Conservation (phyloP, 345 rosid genomes). For the Hibiscus mutabilis region DNA sequence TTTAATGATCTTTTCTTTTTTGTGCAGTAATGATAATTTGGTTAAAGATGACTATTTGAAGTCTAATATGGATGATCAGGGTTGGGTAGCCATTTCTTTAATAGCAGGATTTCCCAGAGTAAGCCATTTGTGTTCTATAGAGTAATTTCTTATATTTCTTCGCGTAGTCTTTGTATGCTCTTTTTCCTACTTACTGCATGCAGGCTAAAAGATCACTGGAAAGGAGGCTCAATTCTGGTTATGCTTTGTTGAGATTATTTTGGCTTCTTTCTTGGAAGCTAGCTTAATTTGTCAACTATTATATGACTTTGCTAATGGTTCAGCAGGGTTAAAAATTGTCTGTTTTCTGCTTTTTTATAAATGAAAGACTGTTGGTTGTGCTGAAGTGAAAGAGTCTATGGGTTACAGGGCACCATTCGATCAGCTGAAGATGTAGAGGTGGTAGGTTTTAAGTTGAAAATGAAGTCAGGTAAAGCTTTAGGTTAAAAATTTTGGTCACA, state of each 20-base stretch:
- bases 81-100: slow-evolving; percentile 28
- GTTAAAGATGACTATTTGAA: slow-evolving; percentile 39
- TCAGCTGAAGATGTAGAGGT: background rate
- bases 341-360: background rate
- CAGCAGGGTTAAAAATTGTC: too few species aligned
- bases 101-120: slow-evolving; percentile 46
- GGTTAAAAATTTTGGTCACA: background rate
- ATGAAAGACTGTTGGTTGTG: background rate
- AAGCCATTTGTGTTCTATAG: slow-evolving; percentile 17
- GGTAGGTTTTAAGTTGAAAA: background rate
- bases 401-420: background rate
- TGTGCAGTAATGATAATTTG: slow-evolving; percentile 49
- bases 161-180: background rate
- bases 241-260: background rate
- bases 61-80: slow-evolving; percentile 37
- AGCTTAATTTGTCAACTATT: background rate
- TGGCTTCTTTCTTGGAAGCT: background rate
- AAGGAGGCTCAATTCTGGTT: background rate
- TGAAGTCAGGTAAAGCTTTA: slow-evolving; percentile 2
- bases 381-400: background rate
- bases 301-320: background rate
- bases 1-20: slow-evolving; percentile 2
- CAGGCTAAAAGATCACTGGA: too few species aligned
- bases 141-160: background rate
- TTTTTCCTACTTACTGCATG: background rate